These are phyloP conservation scores for Picochlorum sp. DNA, from an alignment of 139 green algal species.

Conservation along the genomic window DNA sequence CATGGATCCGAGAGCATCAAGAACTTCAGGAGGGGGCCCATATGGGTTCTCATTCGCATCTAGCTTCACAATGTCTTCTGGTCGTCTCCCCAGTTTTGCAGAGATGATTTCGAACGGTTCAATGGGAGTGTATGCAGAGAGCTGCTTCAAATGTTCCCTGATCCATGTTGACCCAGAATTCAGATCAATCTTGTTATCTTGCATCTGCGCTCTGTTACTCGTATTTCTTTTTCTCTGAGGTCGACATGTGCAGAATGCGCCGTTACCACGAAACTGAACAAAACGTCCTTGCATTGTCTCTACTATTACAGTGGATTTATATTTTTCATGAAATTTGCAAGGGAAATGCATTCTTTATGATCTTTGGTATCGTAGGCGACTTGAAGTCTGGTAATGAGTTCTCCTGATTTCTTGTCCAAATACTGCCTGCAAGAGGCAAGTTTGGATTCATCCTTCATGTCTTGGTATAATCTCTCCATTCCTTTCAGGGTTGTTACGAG, in stretches of 20 bases:
- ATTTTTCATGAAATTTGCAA: constrained; percentile 4
- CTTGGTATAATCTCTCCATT: constrained; percentile 13
- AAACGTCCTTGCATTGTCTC: neutral
- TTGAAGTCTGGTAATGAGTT: constrained; percentile 4
- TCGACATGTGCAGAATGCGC: no score
- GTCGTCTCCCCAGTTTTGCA: constrained; percentile 56
- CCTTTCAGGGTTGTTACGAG: constrained; percentile 9
- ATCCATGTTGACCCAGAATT: constrained; percentile 49
- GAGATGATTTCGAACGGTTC: constrained; percentile 93
- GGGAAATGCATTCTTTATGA: neutral
- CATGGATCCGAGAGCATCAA: constrained; percentile 77
- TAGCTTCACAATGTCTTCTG: constrained; percentile 96
- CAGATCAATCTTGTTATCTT: neutral
- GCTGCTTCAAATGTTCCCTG: constrained; percentile 76
- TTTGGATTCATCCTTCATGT: neutral
- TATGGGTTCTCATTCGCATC: constrained; percentile 99
- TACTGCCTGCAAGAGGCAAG: neutral
- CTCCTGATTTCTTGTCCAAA: constrained; percentile 10
- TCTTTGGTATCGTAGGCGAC: neutral
- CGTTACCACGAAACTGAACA: neutral
- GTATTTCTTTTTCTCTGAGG: neutral
- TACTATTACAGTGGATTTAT: constrained; percentile 3
- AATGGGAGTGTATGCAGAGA: constrained; percentile 95
- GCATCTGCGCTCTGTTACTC: neutral
- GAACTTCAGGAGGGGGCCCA: constrained; percentile 90